Base-by-base conservation (phyloP, 1,139 yeast species). In the Kodamaea arcana region DNA sequence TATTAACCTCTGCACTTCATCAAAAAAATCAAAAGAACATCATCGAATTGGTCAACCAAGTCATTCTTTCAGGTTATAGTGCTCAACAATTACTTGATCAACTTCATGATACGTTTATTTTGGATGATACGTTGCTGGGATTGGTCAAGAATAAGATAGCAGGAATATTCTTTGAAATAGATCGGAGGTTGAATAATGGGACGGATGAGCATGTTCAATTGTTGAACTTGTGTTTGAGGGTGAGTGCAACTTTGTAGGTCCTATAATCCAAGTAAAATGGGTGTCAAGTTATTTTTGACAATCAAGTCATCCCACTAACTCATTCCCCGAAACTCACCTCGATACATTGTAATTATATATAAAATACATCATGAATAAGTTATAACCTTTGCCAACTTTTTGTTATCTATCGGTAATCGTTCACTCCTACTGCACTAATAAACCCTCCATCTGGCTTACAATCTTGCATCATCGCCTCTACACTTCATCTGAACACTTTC, bases 121-220 rank as follows among this genome's bases (percentile, higher is more conserved):
- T 75, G 34, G 80, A 78, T 47, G 85, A 80, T 43, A 46, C 63
- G 1, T 61, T 81, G 31, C 58, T 67, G 13, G 69, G 83, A 1
- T 46, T 53, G 2, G 76, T 77, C 39, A 92, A 92, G 54, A 85
- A 79, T 50, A 51, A 62, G 30, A 75, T 87, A 11, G 72, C 95
- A 0, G 61, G 68, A 54, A 59, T 77, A 3, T 60, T 94, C 26
- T 86, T 90, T 44, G 83, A 81, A 31, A 72, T 88, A 0, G 98
- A 94, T 55, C 72, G 77, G 35, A 71, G 80, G 39, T 65, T 94
- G 41, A 75, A 80, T 35, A 87, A 80, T 51, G 98, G 99, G 12
- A 78, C 96, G 3, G 95, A 88, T 52, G 99, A 94, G 54, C 90
- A 84, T 42, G 64, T 94, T 24, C 96, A 87, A 50, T 56, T 94